phyloP scores from a whole-genome alignment of 75 land plant species.

The Azolla pinnata region DNA sequence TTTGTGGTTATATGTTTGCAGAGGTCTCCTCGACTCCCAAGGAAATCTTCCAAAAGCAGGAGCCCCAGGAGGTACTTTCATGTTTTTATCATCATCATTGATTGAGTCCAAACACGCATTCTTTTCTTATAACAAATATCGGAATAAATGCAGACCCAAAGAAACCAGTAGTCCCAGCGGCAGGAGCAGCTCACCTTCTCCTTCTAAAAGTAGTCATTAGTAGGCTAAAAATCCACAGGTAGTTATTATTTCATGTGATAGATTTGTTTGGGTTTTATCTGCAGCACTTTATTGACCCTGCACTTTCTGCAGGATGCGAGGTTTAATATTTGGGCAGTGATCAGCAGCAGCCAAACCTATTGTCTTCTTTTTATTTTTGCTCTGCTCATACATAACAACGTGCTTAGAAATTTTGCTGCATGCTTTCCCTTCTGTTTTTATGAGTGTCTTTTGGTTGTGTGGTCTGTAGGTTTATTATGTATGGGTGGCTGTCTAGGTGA shows the following conservation, averaged over 20 bases:
- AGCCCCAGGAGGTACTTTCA: constrained; percentile 68
- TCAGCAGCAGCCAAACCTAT: constrained; percentile 2
- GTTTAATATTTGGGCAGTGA: background rate
- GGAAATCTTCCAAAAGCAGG: constrained; percentile 60
- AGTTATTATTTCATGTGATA: background rate
- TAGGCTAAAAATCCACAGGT: background rate
- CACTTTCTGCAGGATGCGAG: too few relatives aligned
- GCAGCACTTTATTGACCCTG: background rate
- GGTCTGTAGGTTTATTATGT: background rate
- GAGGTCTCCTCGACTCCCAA: constrained; percentile 35
- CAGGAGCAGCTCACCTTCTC: constrained; percentile 49
- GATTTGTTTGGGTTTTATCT: background rate
- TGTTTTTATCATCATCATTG: background rate
- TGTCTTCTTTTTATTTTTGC: background rate
- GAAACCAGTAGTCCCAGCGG: constrained; percentile 58
- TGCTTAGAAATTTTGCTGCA: background rate
- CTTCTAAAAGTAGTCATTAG: constrained; percentile 25
- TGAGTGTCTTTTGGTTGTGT: background rate
- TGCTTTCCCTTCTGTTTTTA: background rate
- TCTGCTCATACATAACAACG: too few relatives aligned
- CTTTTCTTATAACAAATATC: background rate
- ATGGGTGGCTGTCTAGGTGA: background rate
- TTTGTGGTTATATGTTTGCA: background rate
- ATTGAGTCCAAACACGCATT: background rate
- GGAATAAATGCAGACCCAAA: constrained; percentile 31